Base-by-base conservation (phyloP, 179 eudicot species). In the Carnegiea gigantea region DNA sequence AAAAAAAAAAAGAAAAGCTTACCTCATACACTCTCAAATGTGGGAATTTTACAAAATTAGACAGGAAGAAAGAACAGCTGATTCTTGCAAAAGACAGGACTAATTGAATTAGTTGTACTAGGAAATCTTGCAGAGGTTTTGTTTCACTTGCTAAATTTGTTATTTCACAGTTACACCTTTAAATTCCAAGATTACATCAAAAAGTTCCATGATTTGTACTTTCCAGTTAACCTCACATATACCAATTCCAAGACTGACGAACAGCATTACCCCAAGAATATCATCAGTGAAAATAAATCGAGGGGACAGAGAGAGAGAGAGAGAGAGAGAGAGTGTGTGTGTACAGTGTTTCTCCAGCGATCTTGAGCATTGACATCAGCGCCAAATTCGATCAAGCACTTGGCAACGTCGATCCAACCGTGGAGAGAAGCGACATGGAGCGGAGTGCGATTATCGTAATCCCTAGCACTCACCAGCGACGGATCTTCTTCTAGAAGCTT, bases 361-460 rank as follows among this genome's bases (percentile, higher is more conserved):
- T 97, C 99, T 67, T 88, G 95, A 57, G 98, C 89, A 85, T 97
- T 97, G 82, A 97, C 94, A 78, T 97, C 97, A 68, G 98, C 99
- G 14, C 91, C 90, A 75, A 75, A 88, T 59, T 97, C 97, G 10
- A 97, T 82, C 85, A 97, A 86, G 54, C 92, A 90, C 81, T 88
- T 87, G 73, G 97, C 98, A 13, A 94, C 95, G 54, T 97, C 97
- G 82, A 91, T 83, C 99, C 95, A 97, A 14, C 98, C 99, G 62
- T 93, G 99, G 12, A 97, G 86, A 24, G 97, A 89, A 6, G 99
- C 98, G 21, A 94, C 99, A 59, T 97, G 99, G 18, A 97, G 93
- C 23, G 99, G 98, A 6, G 99, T 97, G 28, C 98, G 90, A 54
- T 81, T 89, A 68, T 97, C 99, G 79, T 97, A 97, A 86, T 94